A percentile compares a stretch with the other conserved stretches of the same genome.
Evolutionary conservation across 2,329 filamentous ascomycete species (phyloP).

Genomic region (Fusarium sp.): DNA sequence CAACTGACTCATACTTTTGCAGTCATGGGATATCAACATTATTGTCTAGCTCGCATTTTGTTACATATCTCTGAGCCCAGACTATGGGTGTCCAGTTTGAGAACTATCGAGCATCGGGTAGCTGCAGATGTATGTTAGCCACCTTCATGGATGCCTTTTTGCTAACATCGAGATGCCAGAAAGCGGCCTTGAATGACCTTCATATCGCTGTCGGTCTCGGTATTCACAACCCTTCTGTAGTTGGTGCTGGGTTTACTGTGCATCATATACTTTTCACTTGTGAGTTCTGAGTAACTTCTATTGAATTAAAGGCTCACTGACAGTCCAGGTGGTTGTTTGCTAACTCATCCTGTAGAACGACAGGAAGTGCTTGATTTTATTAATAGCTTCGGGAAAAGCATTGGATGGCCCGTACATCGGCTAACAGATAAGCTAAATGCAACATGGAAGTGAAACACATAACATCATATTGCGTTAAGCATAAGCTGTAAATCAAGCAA

Average conservation of each 20-base stretch:
- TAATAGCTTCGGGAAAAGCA: neutral
- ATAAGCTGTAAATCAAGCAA: too few relatives aligned
- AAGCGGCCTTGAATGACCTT: neutral
- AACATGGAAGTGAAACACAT: neutral
- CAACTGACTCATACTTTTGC: neutral
- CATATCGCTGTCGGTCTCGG: neutral
- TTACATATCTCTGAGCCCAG: neutral
- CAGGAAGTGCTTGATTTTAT: neutral
- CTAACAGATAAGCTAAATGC: accelerated
- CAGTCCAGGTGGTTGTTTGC: neutral
- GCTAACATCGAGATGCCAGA: neutral
- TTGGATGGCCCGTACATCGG: neutral
- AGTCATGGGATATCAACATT: neutral
- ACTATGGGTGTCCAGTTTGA: neutral
- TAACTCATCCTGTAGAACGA: neutral
- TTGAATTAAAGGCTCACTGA: accelerated
- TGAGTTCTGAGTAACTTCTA: accelerated
- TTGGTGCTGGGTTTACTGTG: neutral
- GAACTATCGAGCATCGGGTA: neutral
- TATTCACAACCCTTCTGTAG: neutral
- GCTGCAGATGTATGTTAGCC: neutral
- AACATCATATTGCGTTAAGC: too few relatives aligned
- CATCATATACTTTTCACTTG: neutral
- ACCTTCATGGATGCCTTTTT: accelerated
- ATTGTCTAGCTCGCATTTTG: neutral